Base-by-base conservation (phyloP, 352 stramenopile species). In the Phytophthora kernoviae region DNA sequence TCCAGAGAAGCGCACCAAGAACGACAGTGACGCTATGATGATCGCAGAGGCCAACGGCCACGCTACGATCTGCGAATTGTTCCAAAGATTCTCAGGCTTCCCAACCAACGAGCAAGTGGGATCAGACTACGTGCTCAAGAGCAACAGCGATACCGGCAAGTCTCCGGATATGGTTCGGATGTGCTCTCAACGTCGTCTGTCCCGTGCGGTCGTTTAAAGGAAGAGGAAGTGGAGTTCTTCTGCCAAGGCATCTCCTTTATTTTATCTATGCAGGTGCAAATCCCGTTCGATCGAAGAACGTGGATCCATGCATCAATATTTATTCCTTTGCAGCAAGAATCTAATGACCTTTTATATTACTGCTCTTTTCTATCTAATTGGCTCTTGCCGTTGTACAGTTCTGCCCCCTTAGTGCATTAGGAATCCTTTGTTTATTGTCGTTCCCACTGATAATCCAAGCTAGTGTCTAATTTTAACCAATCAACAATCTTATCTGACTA, bases 11-110 rank as follows among this genome's bases (percentile, higher is more conserved):
- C 77, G 77, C 57, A 91, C 84, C 56, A 88, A 85, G 62, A 88
- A 86, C 62, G 79, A 87, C 61, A 93, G 81, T 58, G 80, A 93
- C 42, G 81, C 79, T 2, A 70, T 91, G 47, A 84, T 85, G 81
- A 91, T 93, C 51, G 84, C 84, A 2, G 64, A 81, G 21, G 75
- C 75, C 47, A 87, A 91, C 55, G 84, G 77, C 47, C 77, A 91
- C 56, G 58, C 71, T 30, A 70, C 66, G 18, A 77, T 93, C 49
- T 91, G 81, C 57, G 81, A 86, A 45, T 47, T 93, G 37, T 73
- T 93, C 39, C 77, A 89, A 59, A 70, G 68, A 9, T 79, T 85
- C 40, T 69, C 71, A 22, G 62, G 57, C 24, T 43, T 66, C 32
- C 48, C 44, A 27, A 61, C 43, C 10, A 64, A 60, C 45, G 61